These are phyloP conservation scores for Clitopilus hobsonii DNA, from an alignment of 768 basidiomycete species.

Conservation along the genomic window DNA sequence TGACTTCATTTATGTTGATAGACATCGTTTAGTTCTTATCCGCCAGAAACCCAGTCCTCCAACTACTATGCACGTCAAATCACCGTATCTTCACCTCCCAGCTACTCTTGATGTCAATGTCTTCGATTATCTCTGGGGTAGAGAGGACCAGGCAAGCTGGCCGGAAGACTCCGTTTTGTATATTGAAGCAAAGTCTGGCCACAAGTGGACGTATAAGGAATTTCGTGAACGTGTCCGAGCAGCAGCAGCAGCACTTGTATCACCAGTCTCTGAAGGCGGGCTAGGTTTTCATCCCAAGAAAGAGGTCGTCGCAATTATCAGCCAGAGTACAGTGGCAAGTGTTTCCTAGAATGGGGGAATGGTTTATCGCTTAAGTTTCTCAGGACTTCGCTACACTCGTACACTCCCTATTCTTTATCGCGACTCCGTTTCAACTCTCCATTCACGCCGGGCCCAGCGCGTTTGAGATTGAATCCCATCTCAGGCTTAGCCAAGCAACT, in stretches of 20 bases:
- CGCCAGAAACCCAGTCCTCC: no score
- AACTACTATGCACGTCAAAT: constrained; percentile 39
- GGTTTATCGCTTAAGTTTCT: background rate
- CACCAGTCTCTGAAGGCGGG: constrained; percentile 32
- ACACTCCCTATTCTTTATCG: constrained; percentile 24
- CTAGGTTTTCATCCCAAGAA: constrained; percentile 33
- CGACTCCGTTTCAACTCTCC: constrained; percentile 29
- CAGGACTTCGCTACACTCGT: constrained; percentile 32
- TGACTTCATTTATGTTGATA: no score
- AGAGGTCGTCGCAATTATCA: constrained; percentile 50
- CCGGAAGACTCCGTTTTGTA: constrained; percentile 35
- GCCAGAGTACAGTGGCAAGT: constrained; percentile 35
- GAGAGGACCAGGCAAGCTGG: constrained; percentile 33
- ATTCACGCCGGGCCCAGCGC: constrained; percentile 35
- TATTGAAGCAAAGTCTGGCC: constrained; percentile 38
- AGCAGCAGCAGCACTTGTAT: constrained; percentile 39
- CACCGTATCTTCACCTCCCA: constrained; percentile 39
- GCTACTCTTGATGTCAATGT: constrained; percentile 33
- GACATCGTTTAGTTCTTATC: no score
- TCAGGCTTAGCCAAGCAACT: constrained; percentile 26
- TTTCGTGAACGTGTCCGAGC: constrained; percentile 36
- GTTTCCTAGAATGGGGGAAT: background rate
- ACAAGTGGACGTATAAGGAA: constrained; percentile 29
- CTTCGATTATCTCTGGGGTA: constrained; percentile 37
- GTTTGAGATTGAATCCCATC: constrained; percentile 31